Conservation (phyloP, 805 yeast genomes). For the Yarrowia hollandica region DNA sequence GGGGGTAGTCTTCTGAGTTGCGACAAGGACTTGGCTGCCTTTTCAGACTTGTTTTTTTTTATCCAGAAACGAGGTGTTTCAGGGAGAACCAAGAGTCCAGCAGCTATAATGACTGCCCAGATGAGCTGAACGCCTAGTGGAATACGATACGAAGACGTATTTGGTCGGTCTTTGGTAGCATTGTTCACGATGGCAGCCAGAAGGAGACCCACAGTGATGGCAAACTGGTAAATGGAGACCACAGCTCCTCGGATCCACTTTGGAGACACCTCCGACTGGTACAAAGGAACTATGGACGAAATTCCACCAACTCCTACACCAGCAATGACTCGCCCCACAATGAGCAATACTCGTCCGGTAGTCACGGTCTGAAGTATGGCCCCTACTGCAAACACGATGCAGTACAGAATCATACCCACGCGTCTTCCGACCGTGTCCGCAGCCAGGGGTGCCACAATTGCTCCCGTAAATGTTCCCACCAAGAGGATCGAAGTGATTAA, state of each 20-base stretch:
- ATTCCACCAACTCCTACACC: conserved; percentile 79
- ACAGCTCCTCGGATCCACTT: conserved; percentile 75
- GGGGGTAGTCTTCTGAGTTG: conserved; percentile 64
- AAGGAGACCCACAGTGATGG: conserved; percentile 65
- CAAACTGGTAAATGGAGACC: conserved; percentile 73
- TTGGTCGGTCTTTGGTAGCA: conserved; percentile 33
- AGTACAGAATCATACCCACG: conserved; percentile 58
- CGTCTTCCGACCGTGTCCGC: conserved; percentile 79
- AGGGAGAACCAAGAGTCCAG: conserved; percentile 71
- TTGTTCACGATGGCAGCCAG: conserved; percentile 46
- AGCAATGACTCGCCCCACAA: conserved; percentile 70
- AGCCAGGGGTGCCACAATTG: conserved; percentile 55
- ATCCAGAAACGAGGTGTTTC: conserved; percentile 81
- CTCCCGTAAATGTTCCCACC: conserved; percentile 75
- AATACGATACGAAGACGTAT: conserved; percentile 47
- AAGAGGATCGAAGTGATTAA: conserved; percentile 74
- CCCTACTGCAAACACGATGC: conserved; percentile 66
- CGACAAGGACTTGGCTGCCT: conserved; percentile 65
- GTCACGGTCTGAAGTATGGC: conserved; percentile 67
- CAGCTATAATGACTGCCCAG: conserved; percentile 78
- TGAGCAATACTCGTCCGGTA: conserved; percentile 55
- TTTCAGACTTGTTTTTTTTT: conserved; percentile 60
- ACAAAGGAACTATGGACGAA: conserved; percentile 72
- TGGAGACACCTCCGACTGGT: conserved; percentile 76
- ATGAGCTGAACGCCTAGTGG: conserved; percentile 49